Evolutionary conservation across 2,329 filamentous ascomycete species (phyloP).

Genomic region (Cladosporium colombiae): DNA sequence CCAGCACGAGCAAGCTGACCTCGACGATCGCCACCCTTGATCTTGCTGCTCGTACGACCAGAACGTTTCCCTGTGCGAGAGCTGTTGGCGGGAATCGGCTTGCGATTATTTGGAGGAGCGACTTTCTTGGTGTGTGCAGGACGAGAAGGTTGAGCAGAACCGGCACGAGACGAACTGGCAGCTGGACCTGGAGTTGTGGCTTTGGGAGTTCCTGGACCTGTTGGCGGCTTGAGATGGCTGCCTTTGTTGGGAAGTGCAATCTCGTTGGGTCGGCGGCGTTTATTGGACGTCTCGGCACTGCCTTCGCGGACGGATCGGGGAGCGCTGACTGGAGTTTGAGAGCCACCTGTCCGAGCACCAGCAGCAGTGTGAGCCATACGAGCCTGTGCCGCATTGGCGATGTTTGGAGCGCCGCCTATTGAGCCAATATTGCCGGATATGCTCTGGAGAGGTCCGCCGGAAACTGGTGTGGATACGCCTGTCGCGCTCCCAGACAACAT

Average conservation of each 20-base stretch:
- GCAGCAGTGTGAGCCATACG: conserved; percentile 42
- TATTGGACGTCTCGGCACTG: conserved; percentile 49
- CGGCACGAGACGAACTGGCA: conserved; percentile 52
- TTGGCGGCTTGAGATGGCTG: conserved; percentile 60
- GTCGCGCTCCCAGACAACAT: conserved; percentile 49
- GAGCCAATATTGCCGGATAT: conserved; percentile 56
- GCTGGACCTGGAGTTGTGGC: conserved; percentile 53
- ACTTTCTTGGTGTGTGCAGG: conserved; percentile 16
- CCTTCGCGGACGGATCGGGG: conserved; percentile 38
- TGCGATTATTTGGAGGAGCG: conserved; percentile 5
- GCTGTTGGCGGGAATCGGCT: conserved; percentile 8
- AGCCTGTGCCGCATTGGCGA: conserved; percentile 53
- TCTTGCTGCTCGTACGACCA: conserved; percentile 25
- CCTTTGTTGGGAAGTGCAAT: conserved; percentile 55
- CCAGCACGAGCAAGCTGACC: conserved; percentile 37
- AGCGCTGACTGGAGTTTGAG: conserved; percentile 28
- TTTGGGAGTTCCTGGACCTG: conserved; percentile 66
- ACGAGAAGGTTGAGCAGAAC: conserved; percentile 57
- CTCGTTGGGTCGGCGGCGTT: conserved; percentile 59
- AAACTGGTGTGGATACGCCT: conserved; percentile 36
- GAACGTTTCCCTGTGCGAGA: conserved; percentile 15
- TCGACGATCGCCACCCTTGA: conserved; percentile 36
- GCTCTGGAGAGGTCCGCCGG: conserved; percentile 54
- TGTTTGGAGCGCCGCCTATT: conserved; percentile 51
- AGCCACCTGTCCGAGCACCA: conserved; percentile 23